phyloP scores from a whole-genome alignment of 1,139 yeast species.

The Candida sp. region DNA sequence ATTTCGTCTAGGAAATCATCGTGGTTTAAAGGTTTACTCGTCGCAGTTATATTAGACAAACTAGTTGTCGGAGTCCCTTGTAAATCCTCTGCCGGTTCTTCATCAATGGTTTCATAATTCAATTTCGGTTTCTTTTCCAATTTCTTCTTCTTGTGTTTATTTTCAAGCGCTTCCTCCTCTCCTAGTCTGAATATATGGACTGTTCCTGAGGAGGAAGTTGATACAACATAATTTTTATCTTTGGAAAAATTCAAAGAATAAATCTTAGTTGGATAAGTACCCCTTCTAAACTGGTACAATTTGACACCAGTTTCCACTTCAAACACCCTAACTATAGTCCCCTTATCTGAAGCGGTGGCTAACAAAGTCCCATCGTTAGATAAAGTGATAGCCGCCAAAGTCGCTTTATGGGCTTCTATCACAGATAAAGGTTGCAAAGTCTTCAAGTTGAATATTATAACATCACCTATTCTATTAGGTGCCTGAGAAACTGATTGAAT shows the following conservation, averaged over 20 bases:
- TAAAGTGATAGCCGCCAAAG: constrained; percentile 73
- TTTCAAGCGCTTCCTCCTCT: constrained; percentile 51
- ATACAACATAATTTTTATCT: constrained; percentile 72
- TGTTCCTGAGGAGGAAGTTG: constrained; percentile 88
- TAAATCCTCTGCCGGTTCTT: constrained; percentile 22
- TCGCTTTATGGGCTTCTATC: constrained; percentile 90
- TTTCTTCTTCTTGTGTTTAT: constrained; percentile 32
- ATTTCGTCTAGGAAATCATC: constrained; percentile 18
- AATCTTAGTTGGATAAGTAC: constrained; percentile 91
- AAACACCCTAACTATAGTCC: constrained; percentile 88
- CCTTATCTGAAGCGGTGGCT: constrained; percentile 95
- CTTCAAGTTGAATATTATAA: constrained; percentile 75
- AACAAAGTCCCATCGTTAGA: constrained; percentile 78
- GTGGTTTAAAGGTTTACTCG: constrained; percentile 16
- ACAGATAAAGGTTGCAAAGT: constrained; percentile 83
- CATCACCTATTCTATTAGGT: constrained; percentile 74
- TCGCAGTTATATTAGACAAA: neutral
- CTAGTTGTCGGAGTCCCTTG: constrained; percentile 4
- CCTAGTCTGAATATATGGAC: constrained; percentile 85
- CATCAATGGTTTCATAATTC: constrained; percentile 25
- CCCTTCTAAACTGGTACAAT: constrained; percentile 87
- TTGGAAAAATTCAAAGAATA: constrained; percentile 78
- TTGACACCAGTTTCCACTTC: constrained; percentile 81
- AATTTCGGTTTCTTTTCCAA: constrained; percentile 16
- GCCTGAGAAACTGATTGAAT: constrained; percentile 43